phyloP scores from a whole-genome alignment of 331 rosid species.

The Prunus yedoensis region DNA sequence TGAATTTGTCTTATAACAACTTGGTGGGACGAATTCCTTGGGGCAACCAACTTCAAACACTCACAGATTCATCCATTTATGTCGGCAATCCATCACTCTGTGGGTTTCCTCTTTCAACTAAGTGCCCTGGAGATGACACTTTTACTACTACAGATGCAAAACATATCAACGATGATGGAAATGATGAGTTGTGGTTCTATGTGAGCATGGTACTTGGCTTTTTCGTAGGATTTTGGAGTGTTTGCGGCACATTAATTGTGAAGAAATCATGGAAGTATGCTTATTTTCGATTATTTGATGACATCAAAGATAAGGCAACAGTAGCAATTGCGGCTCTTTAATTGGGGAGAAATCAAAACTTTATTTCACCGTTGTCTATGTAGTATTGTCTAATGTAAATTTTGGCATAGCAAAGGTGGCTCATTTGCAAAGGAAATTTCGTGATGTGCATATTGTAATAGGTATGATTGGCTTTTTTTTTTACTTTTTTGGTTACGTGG shows the following conservation, averaged over 20 bases:
- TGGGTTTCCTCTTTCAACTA: neutral
- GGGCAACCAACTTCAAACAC: neutral
- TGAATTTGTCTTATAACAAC: slow-evolving; percentile 23
- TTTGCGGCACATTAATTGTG: too few species aligned
- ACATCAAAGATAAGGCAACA: neutral
- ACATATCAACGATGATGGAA: neutral
- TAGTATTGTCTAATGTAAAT: too few species aligned
- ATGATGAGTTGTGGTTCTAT: neutral
- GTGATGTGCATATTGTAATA: too few species aligned
- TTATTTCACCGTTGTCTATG: too few species aligned
- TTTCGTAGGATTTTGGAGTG: too few species aligned
- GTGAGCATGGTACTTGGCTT: too few species aligned
- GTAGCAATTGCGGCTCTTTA: too few species aligned
- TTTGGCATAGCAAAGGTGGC: too few species aligned
- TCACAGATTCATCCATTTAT: neutral
- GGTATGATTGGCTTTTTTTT: too few species aligned
- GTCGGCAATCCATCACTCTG: neutral
- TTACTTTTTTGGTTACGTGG: too few species aligned
- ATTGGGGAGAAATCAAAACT: too few species aligned
- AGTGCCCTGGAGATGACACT: neutral
- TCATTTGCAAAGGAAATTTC: too few species aligned
- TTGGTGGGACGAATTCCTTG: neutral
- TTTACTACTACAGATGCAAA: neutral
- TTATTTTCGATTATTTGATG: slow-evolving; percentile 3
- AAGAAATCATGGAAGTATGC: slow-evolving; percentile 13